These are phyloP conservation scores for Pythium guiyangense DNA, from an alignment of 352 stramenopile genomes.

Conservation along the genomic window DNA sequence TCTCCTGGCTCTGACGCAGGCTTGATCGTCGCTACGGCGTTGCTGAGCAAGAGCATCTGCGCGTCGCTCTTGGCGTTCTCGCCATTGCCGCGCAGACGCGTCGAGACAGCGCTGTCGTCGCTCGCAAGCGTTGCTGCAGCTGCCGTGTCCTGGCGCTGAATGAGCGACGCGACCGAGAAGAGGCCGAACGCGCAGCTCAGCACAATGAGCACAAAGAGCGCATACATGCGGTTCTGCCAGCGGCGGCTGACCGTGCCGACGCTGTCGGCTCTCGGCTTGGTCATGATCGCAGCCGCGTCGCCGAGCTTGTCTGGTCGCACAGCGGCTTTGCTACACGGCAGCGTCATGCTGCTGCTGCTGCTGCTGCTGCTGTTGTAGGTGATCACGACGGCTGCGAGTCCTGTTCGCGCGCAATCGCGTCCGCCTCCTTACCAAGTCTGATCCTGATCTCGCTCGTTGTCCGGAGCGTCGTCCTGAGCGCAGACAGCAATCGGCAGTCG, in stretches of 20 bases:
- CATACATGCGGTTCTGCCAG: conserved; percentile 15
- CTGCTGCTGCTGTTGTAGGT: too few relatives aligned
- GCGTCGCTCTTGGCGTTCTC: conserved; percentile 4
- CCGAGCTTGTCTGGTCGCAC: conserved; percentile 11
- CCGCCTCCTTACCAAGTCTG: too few relatives aligned
- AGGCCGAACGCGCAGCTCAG: conserved; percentile 47
- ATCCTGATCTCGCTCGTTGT: too few relatives aligned
- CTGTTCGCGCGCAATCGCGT: too few relatives aligned
- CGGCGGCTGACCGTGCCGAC: not conserved
- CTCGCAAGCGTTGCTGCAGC: conserved; percentile 23
- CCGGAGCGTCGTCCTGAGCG: not conserved
- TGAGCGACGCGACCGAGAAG: conserved; percentile 47
- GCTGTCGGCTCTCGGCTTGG: not conserved
- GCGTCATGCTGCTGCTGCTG: too few relatives aligned
- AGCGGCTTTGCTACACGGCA: conserved; percentile 8
- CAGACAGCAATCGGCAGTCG: too few relatives aligned
- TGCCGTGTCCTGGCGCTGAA: conserved; percentile 48
- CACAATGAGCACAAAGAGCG: conserved; percentile 40
- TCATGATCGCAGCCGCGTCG: not conserved
- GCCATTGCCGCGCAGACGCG: conserved; percentile 14
- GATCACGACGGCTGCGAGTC: too few relatives aligned
- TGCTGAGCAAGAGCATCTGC: conserved; percentile 8
- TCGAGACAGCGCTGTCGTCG: conserved; percentile 2
- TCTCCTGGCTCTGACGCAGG: not conserved
- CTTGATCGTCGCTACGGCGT: not conserved